Percentiles rank a stretch among this genome's conserved stretches.
Evolutionary conservation across 2,329 filamentous ascomycete species (phyloP).

Genomic region (Escovopsis sp.): DNA sequence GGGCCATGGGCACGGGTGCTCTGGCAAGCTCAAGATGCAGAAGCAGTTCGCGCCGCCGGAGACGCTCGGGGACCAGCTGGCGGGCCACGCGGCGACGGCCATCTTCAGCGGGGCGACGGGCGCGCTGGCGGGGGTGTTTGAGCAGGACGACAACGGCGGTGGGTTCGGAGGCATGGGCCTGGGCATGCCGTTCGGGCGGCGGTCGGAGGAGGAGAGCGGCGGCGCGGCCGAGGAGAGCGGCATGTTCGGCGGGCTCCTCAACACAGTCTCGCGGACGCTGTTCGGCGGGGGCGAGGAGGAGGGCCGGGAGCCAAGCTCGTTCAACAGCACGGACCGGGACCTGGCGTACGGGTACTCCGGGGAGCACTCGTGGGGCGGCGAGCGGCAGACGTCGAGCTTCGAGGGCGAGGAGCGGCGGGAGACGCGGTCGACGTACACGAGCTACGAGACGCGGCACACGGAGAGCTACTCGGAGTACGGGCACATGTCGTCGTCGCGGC

Average conservation of each 20-base stretch:
- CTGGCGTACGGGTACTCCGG: too few relatives aligned
- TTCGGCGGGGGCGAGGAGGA: slow-evolving; percentile 46
- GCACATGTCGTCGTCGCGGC: too few relatives aligned
- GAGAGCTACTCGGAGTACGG: too few relatives aligned
- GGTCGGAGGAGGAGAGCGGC: slow-evolving; percentile 17
- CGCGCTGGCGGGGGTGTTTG: slow-evolving; percentile 31
- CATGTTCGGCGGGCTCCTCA: slow-evolving; percentile 55
- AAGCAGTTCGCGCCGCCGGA: slow-evolving; percentile 43
- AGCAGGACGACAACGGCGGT: slow-evolving; percentile 32
- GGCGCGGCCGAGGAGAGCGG: slow-evolving; percentile 26
- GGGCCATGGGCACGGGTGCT: slow-evolving; percentile 74
- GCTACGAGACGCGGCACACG: too few relatives aligned
- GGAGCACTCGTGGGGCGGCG: too few relatives aligned
- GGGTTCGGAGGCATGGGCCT: slow-evolving; percentile 13
- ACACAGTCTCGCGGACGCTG: slow-evolving; percentile 47
- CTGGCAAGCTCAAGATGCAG: slow-evolving; percentile 62
- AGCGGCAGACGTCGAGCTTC: too few relatives aligned
- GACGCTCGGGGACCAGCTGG: slow-evolving; percentile 41
- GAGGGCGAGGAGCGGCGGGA: too few relatives aligned
- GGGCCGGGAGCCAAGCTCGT: slow-evolving; percentile 14
- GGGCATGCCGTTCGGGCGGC: slow-evolving; percentile 9
- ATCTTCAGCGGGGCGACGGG: slow-evolving; percentile 45
- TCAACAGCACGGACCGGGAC: too few relatives aligned
- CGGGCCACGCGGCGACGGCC: slow-evolving; percentile 38
- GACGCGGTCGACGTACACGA: too few relatives aligned